phyloP scores from a whole-genome alignment of 2,329 filamentous ascomycete species.

The Claviceps spartinae region DNA sequence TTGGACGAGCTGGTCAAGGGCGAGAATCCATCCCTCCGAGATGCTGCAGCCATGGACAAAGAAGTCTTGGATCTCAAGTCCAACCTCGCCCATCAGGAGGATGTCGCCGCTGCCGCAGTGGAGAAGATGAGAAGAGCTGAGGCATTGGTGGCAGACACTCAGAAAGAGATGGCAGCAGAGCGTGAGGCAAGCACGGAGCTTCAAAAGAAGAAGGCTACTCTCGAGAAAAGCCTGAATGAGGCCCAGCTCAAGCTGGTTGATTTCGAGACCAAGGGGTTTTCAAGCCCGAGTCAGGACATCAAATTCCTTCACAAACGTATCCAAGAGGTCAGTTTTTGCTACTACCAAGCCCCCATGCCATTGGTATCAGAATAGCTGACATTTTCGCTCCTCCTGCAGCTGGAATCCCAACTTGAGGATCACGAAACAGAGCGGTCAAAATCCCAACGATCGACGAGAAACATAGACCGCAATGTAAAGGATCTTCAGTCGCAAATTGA shows the following conservation, averaged over 20 bases:
- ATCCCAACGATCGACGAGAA: constrained; percentile 77
- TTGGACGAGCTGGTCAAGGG: constrained; percentile 79
- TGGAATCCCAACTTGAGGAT: constrained; percentile 74
- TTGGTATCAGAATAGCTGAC: constrained; percentile 15
- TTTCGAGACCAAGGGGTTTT: constrained; percentile 93
- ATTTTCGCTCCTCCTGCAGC: constrained; percentile 32
- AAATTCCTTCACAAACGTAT: constrained; percentile 89
- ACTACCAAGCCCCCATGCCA: not conserved
- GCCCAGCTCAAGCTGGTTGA: constrained; percentile 82
- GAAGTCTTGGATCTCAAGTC: constrained; percentile 84
- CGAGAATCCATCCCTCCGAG: constrained; percentile 75
- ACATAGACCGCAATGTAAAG: constrained; percentile 85
- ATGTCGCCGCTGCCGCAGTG: constrained; percentile 79
- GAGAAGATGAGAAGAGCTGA: constrained; percentile 96
- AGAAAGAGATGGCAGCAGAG: constrained; percentile 81
- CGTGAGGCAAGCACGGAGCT: constrained; percentile 69
- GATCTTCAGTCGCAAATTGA: constrained; percentile 88
- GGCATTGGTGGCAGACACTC: constrained; percentile 72
- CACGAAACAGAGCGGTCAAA: constrained; percentile 68
- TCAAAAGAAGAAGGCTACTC: constrained; percentile 75
- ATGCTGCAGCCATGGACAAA: constrained; percentile 77
- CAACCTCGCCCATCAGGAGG: constrained; percentile 79
- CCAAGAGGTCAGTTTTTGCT: constrained; percentile 60
- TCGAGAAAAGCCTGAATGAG: constrained; percentile 87
- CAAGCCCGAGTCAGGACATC: constrained; percentile 85